Percentiles rank a stretch among this genome's conserved stretches.
Evolutionary conservation across 2,329 filamentous ascomycete species (phyloP).

Genomic region (Penicillium decumbens): DNA sequence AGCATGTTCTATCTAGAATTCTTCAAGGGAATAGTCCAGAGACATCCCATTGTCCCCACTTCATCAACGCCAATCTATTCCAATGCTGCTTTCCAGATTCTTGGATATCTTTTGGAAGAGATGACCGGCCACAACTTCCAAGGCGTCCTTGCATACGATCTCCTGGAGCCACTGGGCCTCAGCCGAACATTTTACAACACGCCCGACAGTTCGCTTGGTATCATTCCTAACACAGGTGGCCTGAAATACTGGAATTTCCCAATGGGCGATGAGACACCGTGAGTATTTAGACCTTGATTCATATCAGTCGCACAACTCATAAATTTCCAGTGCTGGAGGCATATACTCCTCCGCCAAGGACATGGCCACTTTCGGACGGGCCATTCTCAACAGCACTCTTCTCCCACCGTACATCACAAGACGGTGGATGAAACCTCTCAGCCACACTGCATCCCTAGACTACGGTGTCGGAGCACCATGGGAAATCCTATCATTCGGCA

Average conservation of each 20-base stretch:
- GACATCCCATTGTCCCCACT: constrained; percentile 30
- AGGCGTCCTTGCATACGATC: constrained; percentile 31
- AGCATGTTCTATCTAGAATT: constrained; percentile 25
- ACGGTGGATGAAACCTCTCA: constrained; percentile 5
- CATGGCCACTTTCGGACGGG: constrained; percentile 26
- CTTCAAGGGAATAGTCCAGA: constrained; percentile 30
- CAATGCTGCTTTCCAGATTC: constrained; percentile 35
- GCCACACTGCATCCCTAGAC: constrained; percentile 3
- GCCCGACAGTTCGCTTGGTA: constrained; percentile 13
- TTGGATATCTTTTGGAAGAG: constrained; percentile 39
- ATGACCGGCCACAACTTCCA: constrained; percentile 38
- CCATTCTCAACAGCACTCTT: constrained; percentile 4
- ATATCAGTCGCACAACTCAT: neutral
- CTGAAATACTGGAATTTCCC: constrained; percentile 35
- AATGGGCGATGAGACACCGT: constrained; percentile 42
- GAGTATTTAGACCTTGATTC: constrained; percentile 12
- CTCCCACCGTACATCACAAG: neutral
- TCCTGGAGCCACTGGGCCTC: constrained; percentile 41
- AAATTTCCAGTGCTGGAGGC: constrained; percentile 36
- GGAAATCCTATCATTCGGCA: constrained; percentile 4
- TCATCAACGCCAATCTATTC: constrained; percentile 35
- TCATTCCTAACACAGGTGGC: constrained; percentile 36
- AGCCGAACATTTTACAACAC: constrained; percentile 30
- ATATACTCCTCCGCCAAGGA: constrained; percentile 45
- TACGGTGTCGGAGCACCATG: constrained; percentile 3